Conservation (phyloP, 768 basidiomycete species). For the Lactifluus echinatus region DNA sequence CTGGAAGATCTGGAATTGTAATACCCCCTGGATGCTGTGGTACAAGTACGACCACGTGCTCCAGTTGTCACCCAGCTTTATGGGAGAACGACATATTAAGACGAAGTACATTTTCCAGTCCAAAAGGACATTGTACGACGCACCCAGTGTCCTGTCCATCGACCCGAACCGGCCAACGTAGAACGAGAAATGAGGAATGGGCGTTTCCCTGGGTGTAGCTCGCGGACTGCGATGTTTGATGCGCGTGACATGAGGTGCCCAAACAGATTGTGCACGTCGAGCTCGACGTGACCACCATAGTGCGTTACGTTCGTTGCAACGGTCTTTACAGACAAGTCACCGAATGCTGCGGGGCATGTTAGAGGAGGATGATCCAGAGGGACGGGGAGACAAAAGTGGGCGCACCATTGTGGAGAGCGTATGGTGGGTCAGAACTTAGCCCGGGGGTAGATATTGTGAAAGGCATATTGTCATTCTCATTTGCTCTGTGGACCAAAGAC, state of each 20-base stretch:
- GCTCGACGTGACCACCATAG: constrained; percentile 48
- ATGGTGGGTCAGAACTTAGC: constrained; percentile 50
- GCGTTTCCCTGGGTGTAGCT: constrained; percentile 47
- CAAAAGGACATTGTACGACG: constrained; percentile 10
- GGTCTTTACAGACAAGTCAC: constrained; percentile 44
- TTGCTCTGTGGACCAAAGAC: background rate
- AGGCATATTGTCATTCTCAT: background rate
- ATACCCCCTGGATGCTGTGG: constrained; percentile 60
- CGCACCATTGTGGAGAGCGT: constrained; percentile 64
- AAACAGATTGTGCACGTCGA: constrained; percentile 65
- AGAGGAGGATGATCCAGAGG: background rate
- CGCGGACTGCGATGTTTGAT: constrained; percentile 49
- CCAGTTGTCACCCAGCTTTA: constrained; percentile 69
- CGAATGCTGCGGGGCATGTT: constrained; percentile 33
- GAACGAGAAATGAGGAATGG: constrained; percentile 68
- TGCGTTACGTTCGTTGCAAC: constrained; percentile 69
- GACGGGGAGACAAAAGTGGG: background rate
- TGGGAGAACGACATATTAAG: background rate
- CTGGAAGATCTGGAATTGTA: constrained; percentile 80
- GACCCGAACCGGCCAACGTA: constrained; percentile 59
- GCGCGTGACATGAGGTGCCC: constrained; percentile 64
- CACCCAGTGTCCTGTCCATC: constrained; percentile 69
- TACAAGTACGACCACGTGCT: constrained; percentile 69
- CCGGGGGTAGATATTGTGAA: constrained; percentile 40
- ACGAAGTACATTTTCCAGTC: background rate